A percentile compares a stretch with the other conserved stretches of the same genome.
Conservation (phyloP, 179 eudicot species). For the Gypsophila paniculata region DNA sequence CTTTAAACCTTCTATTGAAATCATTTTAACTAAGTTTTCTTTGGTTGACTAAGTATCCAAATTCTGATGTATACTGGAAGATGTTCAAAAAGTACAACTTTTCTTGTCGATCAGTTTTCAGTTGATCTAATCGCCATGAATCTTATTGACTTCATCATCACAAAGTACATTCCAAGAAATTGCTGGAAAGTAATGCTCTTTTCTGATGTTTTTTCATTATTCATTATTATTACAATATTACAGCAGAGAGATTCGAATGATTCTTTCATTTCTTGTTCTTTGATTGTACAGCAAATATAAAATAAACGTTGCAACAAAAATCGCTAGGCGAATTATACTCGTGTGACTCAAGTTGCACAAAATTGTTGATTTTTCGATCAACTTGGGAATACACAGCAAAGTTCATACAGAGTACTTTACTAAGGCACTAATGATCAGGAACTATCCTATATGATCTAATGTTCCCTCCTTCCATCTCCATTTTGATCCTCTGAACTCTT, state of each 20-base stretch:
- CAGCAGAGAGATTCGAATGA: background rate
- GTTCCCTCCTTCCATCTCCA: too few relatives aligned
- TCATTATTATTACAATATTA: background rate
- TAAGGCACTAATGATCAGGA: too few relatives aligned
- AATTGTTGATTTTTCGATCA: too few relatives aligned
- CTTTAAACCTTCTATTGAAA: background rate
- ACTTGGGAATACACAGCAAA: too few relatives aligned
- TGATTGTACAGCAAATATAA: slow-evolving; percentile 46
- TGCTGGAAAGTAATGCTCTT: slow-evolving; percentile 63
- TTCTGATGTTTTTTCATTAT: background rate
- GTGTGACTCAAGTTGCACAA: too few relatives aligned
- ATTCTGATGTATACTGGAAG: slow-evolving; percentile 73
- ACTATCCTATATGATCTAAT: too few relatives aligned
- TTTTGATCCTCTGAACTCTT: too few relatives aligned
- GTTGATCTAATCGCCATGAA: slow-evolving; percentile 90
- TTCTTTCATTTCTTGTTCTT: background rate
- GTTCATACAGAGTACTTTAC: too few relatives aligned
- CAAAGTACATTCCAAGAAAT: slow-evolving; percentile 92
- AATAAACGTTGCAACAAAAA: too few relatives aligned
- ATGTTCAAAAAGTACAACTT: slow-evolving; percentile 78
- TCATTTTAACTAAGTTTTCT: background rate
- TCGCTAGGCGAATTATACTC: too few relatives aligned
- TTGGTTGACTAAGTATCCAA: slow-evolving; percentile 57
- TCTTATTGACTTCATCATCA: slow-evolving; percentile 80
- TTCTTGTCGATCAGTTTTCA: slow-evolving; percentile 76